These are phyloP conservation scores for Fusarium hostae DNA, from an alignment of 2,329 filamentous ascomycete genomes.

Conservation along the genomic window DNA sequence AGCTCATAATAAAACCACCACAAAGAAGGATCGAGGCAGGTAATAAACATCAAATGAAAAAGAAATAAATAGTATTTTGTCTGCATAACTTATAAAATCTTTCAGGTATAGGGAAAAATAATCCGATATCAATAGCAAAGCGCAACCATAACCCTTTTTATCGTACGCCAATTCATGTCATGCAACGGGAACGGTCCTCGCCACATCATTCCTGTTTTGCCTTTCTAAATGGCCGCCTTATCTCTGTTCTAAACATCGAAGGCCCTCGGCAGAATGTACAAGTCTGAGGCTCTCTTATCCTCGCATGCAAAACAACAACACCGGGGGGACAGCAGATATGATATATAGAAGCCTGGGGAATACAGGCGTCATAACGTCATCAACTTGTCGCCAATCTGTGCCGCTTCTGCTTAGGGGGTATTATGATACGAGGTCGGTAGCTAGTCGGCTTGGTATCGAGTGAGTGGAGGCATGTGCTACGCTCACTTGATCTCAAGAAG, in stretches of 20 bases:
- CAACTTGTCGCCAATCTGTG: constrained; percentile 15
- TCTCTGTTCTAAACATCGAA: constrained; percentile 26
- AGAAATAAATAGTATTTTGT: constrained; percentile 36
- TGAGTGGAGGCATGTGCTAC: constrained; percentile 7
- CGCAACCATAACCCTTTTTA: constrained; percentile 43
- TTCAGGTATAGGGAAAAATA: constrained; percentile 11
- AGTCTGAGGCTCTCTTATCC: constrained; percentile 60
- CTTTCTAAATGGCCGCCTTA: constrained; percentile 27
- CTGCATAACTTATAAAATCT: constrained; percentile 37
- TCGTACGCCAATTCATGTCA: constrained; percentile 61
- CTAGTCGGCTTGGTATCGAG: constrained; percentile 23
- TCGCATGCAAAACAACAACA: constrained; percentile 49
- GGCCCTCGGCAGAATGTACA: constrained; percentile 49
- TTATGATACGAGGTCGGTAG: constrained; percentile 38
- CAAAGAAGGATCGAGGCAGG: background rate
- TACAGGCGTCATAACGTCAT: constrained; percentile 21
- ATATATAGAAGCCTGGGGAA: constrained; percentile 23
- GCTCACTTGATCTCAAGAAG: constrained; percentile 83
- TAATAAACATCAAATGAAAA: background rate
- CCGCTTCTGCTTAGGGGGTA: constrained; percentile 37
- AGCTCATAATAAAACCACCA: too few relatives aligned
- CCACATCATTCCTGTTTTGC: constrained; percentile 60
- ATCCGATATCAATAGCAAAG: constrained; percentile 33
- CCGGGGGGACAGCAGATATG: constrained; percentile 35
- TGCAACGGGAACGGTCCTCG: constrained; percentile 59